Evolutionary conservation across 2,329 filamentous ascomycete species (phyloP).

Genomic region (Septoria linicola): DNA sequence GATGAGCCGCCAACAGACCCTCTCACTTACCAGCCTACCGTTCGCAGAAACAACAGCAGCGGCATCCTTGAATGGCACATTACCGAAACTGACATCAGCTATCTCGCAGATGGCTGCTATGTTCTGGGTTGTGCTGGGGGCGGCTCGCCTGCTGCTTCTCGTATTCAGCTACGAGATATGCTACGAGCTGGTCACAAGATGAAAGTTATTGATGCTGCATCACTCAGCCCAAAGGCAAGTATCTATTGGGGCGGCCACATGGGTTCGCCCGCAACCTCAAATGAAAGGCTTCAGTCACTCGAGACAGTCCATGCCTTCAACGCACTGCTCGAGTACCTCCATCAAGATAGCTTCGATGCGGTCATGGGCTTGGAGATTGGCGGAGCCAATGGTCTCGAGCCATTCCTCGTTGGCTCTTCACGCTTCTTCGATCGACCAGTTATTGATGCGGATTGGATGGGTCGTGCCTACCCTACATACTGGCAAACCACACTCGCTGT

Average conservation of each 20-base stretch:
- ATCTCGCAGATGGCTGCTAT: constrained; percentile 59
- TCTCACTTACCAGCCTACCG: constrained; percentile 47
- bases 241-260: constrained; percentile 59
- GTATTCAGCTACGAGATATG: constrained; percentile 54
- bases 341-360: constrained; percentile 50
- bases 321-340: constrained; percentile 54
- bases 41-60: constrained; percentile 43
- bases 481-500: constrained; percentile 48
- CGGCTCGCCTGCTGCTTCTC: constrained; percentile 54
- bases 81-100: constrained; percentile 58
- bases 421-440: constrained; percentile 49
- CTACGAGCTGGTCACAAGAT: constrained; percentile 53
- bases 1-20: constrained; percentile 34
- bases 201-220: constrained; percentile 52
- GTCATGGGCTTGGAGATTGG: constrained; percentile 66
- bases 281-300: constrained; percentile 60
- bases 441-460: constrained; percentile 50
- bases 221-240: constrained; percentile 52
- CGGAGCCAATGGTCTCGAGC: constrained; percentile 63
- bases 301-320: constrained; percentile 47
- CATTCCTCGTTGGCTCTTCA: constrained; percentile 57
- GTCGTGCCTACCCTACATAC: constrained; percentile 48
- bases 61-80: constrained; percentile 55
- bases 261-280: constrained; percentile 60
- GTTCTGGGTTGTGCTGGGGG: constrained; percentile 63